phyloP scores from a whole-genome alignment of 2,329 filamentous ascomycete genomes.

The Niveomyces coronatus region DNA sequence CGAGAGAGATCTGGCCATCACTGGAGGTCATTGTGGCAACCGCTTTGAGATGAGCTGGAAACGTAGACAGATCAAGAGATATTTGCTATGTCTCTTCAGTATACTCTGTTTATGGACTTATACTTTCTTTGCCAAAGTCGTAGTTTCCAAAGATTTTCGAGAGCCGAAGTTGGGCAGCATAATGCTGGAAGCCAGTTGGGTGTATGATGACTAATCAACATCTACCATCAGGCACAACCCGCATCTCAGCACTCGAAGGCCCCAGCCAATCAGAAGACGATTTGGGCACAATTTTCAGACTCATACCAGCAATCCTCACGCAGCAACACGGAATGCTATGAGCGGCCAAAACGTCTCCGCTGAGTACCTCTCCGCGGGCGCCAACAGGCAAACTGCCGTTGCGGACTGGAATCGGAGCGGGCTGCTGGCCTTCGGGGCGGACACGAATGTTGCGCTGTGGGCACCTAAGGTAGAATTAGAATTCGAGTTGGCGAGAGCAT shows the following conservation, averaged over 20 bases:
- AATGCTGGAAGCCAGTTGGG: background rate
- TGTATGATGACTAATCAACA: constrained; percentile 5
- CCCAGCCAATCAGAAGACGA: constrained; percentile 27
- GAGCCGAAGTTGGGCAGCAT: background rate
- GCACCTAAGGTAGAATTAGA: constrained; percentile 54
- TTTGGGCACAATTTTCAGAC: constrained; percentile 24
- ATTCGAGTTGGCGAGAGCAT: background rate
- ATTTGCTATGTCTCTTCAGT: no score
- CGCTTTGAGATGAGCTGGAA: no score
- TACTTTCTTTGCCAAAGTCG: no score
- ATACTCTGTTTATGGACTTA: no score
- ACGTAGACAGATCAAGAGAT: no score
- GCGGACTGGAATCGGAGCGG: constrained; percentile 77
- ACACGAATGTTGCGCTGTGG: constrained; percentile 86
- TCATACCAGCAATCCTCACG: constrained; percentile 15
- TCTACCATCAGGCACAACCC: background rate
- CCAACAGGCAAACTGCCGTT: constrained; percentile 79
- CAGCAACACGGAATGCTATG: constrained; percentile 17
- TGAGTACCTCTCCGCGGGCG: constrained; percentile 63
- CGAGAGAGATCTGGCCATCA: constrained; percentile 39
- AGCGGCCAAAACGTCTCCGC: constrained; percentile 23
- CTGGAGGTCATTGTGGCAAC: constrained; percentile 10
- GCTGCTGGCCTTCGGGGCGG: constrained; percentile 77
- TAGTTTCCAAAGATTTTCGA: no score
- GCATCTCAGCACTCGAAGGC: background rate